Evolutionary conservation across 2,329 filamentous ascomycete genomes (phyloP).

Genomic region (Pestalotiopsis sp.): DNA sequence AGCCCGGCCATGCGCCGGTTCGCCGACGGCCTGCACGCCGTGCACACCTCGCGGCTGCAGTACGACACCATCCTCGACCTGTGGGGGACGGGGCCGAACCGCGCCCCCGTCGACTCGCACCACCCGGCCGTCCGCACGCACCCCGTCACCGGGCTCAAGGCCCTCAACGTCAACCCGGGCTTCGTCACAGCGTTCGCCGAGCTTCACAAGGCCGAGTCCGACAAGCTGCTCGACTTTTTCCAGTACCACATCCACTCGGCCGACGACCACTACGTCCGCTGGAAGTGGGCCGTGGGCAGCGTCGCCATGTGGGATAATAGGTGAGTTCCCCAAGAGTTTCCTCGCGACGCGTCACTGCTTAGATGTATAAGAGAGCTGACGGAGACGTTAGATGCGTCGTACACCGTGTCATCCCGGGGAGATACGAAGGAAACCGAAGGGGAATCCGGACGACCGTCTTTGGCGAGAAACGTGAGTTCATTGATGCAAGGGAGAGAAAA

Average conservation of each 20-base stretch:
- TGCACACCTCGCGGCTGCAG: conserved; percentile 48
- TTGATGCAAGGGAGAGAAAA: conserved; percentile 1
- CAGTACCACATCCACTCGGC: conserved; percentile 49
- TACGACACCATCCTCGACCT: conserved; percentile 51
- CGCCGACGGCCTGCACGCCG: conserved; percentile 44
- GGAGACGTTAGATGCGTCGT: conserved; percentile 11
- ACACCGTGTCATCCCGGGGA: conserved; percentile 45
- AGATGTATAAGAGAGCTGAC: conserved; percentile 27
- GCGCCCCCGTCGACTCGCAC: conserved; percentile 48
- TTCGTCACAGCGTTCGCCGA: conserved; percentile 52
- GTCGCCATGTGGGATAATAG: conserved; percentile 56
- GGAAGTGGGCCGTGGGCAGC: conserved; percentile 52
- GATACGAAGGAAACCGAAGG: conserved; percentile 37
- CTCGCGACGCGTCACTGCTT: neutral
- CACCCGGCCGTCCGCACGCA: conserved; percentile 53
- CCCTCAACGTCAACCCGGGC: conserved; percentile 47
- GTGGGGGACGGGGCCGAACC: conserved; percentile 42
- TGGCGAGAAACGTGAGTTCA: conserved; percentile 44
- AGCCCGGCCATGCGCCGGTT: conserved; percentile 45
- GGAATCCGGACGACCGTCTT: conserved; percentile 47
- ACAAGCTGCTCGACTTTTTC: conserved; percentile 49
- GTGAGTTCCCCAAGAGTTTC: conserved; percentile 18
- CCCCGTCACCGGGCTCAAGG: conserved; percentile 49
- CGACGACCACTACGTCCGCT: conserved; percentile 52
- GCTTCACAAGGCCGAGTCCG: conserved; percentile 50